A percentile compares a stretch with the other conserved stretches of the same genome.
Evolutionary conservation across 2,329 filamentous ascomycete species (phyloP).

Genomic region (Aspergillus latus): DNA sequence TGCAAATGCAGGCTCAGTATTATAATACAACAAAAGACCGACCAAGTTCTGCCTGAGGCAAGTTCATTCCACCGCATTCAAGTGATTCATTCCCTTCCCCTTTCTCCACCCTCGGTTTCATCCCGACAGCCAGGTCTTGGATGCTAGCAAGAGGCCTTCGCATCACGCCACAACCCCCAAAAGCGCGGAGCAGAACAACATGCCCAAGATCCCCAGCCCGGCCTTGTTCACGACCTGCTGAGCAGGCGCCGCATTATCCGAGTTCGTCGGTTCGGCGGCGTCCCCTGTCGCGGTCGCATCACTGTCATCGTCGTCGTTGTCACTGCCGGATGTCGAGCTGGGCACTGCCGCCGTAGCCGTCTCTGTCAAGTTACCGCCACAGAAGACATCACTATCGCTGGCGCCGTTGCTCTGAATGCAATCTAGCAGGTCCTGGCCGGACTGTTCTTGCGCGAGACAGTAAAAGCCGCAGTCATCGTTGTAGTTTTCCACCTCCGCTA

Average conservation of each 20-base stretch:
- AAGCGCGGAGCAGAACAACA: conserved; percentile 33
- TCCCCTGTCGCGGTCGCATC: conserved; percentile 18
- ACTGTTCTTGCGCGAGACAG: conserved; percentile 49
- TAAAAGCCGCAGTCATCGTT: conserved; percentile 52
- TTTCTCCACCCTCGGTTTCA: no score
- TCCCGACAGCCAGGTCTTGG: no score
- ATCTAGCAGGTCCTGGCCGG: conserved; percentile 33
- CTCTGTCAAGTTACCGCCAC: conserved; percentile 42
- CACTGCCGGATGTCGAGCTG: conserved; percentile 27
- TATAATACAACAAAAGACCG: not conserved
- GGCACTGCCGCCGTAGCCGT: conserved; percentile 37
- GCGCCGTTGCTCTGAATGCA: conserved; percentile 47
- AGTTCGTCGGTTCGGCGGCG: not conserved
- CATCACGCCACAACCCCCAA: conserved; percentile 25
- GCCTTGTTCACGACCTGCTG: conserved; percentile 29
- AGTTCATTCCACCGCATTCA: no score
- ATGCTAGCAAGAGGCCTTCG: not conserved
- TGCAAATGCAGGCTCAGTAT: not conserved
- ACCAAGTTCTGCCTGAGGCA: no score
- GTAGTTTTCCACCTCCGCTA: conserved; percentile 48
- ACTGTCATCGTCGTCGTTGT: conserved; percentile 10
- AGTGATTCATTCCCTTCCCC: no score
- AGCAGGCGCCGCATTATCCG: conserved; percentile 14
- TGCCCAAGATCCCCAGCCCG: conserved; percentile 32
- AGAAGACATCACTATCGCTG: conserved; percentile 45